A percentile compares a stretch with the other conserved stretches of the same genome.
phyloP scores from a whole-genome alignment of 83 land plant genomes.

The Diphasiastrum complanatum region DNA sequence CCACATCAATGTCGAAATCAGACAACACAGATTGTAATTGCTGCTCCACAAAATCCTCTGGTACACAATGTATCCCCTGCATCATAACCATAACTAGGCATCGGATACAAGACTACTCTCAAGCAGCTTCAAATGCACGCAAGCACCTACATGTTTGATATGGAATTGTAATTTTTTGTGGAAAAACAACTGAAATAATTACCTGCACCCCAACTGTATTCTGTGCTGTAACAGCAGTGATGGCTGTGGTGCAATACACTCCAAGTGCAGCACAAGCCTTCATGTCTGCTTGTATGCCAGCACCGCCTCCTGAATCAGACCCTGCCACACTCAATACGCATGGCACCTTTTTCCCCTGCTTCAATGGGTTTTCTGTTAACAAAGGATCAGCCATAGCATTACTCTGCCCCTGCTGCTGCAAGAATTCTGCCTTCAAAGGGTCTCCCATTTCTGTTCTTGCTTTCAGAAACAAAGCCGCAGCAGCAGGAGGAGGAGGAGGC shows the following conservation, averaged over 20 bases:
- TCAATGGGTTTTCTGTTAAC: too few relatives aligned
- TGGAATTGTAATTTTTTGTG: too few relatives aligned
- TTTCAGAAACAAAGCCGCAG: too few relatives aligned
- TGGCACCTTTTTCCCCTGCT: conserved; percentile 33
- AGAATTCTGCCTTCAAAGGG: too few relatives aligned
- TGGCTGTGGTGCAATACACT: conserved; percentile 79
- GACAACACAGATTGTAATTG: conserved; percentile 80
- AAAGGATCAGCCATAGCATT: too few relatives aligned
- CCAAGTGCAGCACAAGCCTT: conserved; percentile 84
- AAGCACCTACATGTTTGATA: too few relatives aligned
- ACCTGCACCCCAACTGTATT: conserved; percentile 98
- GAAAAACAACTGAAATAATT: not conserved
- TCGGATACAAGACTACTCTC: too few relatives aligned
- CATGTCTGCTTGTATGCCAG: conserved; percentile 96
- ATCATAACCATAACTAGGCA: too few relatives aligned
- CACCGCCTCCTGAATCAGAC: conserved; percentile 97
- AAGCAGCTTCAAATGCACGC: too few relatives aligned
- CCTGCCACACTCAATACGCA: conserved; percentile 90
- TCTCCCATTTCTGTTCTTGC: too few relatives aligned
- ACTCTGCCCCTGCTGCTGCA: too few relatives aligned
- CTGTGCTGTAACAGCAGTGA: conserved; percentile 91
- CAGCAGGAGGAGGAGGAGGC: too few relatives aligned
- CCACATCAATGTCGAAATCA: conserved; percentile 91
- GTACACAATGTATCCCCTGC: conserved; percentile 54
- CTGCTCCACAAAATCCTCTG: conserved; percentile 61